phyloP scores from a whole-genome alignment of 257 asterid species.

The Ballota nigra region DNA sequence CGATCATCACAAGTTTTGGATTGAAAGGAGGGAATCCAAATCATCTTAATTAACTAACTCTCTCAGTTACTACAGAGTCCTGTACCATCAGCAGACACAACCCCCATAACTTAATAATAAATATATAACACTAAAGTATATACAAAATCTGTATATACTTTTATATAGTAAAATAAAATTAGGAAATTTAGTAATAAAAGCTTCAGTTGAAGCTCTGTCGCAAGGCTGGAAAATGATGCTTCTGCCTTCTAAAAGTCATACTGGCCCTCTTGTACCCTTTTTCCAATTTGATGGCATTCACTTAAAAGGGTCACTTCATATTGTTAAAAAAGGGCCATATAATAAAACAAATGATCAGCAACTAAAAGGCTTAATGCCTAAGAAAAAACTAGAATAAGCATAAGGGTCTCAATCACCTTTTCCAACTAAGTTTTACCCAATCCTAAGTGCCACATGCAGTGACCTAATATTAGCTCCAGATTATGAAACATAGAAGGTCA shows the following conservation, averaged over 20 bases:
- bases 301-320: not conserved
- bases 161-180: not conserved
- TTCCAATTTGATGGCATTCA: not conserved
- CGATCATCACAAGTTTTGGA: not conserved
- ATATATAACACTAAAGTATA: too few species aligned
- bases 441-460: not conserved
- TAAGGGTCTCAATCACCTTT: not conserved
- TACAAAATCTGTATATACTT: not conserved
- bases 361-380: not conserved
- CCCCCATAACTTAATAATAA: not conserved
- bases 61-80: not conserved
- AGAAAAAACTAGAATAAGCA: not conserved
- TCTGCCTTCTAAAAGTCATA: not conserved
- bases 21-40: not conserved
- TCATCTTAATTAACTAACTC: not conserved
- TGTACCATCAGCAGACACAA: not conserved
- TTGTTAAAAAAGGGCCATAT: not conserved
- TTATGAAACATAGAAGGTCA: not conserved
- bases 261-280: not conserved
- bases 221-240: constrained; percentile 11
- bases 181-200: not conserved
- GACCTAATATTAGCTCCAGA: constrained; percentile 2
- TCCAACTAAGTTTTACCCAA: not conserved
- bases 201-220: not conserved
- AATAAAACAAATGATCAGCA: not conserved